Evolutionary conservation across 169 alveolate genomes (phyloP), one percentile per base, ranked within the genome.

Genomic region (Cryptosporidium muris): DNA sequence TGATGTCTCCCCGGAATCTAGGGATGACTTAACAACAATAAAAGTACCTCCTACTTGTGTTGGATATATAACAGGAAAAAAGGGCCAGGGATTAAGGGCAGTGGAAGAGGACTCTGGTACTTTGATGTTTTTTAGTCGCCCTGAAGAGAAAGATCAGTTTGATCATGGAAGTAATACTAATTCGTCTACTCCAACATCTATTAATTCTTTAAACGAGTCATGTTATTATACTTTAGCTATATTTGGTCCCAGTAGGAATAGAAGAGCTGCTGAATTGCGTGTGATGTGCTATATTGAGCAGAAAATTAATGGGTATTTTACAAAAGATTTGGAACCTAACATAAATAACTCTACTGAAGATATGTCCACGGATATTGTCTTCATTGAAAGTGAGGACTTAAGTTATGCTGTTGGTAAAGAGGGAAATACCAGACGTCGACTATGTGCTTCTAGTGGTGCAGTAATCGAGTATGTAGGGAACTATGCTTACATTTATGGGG

Each of bases 51-150:
- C 88, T 54, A 88, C 51, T 4, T 88, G 91, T 58, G 92, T 90
- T 4, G 91, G 93, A 11, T 90, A 88, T 88, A 90, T 90, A 49
- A 90, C 93, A 7, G 93, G 93, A 11, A 65, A 88, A 25, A 85
- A 90, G 60, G 93, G 93, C 1, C 81, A 74, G 5, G 93, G 89
- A 38, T 66, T 90, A 12, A 74, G 93, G 36, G 68, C 89, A 48
- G 85, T 90, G 43, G 93, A 90, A 68, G 93, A 90, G 64, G 93
- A 90, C 51, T 90, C 90, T 64, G 82, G 88, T 8, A 90, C 93
- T 14, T 43, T 90, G 52, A 90, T 90, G 93, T 90, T 90, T 51
- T 90, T 90, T 58, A 74, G 85, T 51, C 54, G 67, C 40, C 85
- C 85, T 16, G 85, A 58, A 6, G 67, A 74, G 34, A 60, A 74